Base-by-base conservation (phyloP, 176 grass and related monocot genomes). In the Luzula sylvatica region DNA sequence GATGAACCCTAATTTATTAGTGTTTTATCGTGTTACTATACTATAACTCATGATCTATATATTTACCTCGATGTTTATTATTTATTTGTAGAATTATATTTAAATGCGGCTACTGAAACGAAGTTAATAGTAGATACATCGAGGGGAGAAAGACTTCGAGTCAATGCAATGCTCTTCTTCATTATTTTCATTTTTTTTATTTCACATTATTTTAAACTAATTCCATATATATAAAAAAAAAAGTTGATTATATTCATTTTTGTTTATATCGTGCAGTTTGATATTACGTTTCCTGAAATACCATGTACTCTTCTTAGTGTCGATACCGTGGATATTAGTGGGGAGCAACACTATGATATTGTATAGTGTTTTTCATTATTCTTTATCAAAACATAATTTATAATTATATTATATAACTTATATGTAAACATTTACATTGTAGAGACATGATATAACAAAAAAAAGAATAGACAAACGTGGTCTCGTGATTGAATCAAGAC, bases 101-200 rank as follows among this genome's bases (percentile, higher is more conserved):
- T 90, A 61, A 59, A 72, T 66, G 75, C 92, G 27, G 51, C 72
- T 65, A 87, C 86, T 43, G 86, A 98, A 73, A 90, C 85, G 28
- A 98, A 80, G 38, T 73, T 98, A 74, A 64, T 90, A 19, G 92
- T 98, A 65, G 92, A 98, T 56, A 83, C 92, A 58, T 98, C 92
- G 72, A 86, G 92, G 82, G 92, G 92, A 69, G 92, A 98, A 67
- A 77, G 85, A 58, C 71, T 90, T 68, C 69, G 54, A 56, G 75
- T 80, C 51, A 76, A 98, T 66, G 92, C 86, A 70, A 56, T n/a
- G 85, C 63, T 49, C 39, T 32, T 49, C 39, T 32, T 15, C 28
- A 21, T 72, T 45, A 12, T 20, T 59, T 29, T 8, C 2, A 35
- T 55, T 50, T 11, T 38, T 8, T 72, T 71, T 55, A 41, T 56